These are phyloP conservation scores for Candida oleophila DNA, from an alignment of 805 yeast species.

Conservation along the genomic window DNA sequence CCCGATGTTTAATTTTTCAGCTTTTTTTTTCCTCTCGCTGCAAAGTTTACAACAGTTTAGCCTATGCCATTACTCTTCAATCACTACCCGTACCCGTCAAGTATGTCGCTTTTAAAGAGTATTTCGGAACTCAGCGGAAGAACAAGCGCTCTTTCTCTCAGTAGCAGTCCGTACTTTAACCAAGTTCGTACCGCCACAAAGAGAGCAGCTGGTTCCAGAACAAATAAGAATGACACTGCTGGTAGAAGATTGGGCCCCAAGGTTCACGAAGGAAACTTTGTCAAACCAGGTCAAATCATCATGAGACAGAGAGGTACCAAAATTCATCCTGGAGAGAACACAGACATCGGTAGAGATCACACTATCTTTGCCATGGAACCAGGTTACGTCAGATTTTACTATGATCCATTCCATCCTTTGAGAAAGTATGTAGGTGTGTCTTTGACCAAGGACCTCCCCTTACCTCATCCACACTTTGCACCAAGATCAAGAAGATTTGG, in stretches of 20 bases:
- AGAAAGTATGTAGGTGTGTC: conserved; percentile 90
- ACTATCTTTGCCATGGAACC: conserved; percentile 90
- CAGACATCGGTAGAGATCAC: conserved; percentile 88
- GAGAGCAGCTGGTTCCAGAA: conserved; percentile 92
- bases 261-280: conserved; percentile 74
- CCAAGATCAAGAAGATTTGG: conserved; percentile 89
- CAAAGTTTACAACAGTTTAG: neutral
- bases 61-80: neutral
- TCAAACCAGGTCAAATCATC: conserved; percentile 80
- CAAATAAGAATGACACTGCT: conserved; percentile 89
- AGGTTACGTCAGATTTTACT: conserved; percentile 86
- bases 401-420: conserved; percentile 95
- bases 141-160: neutral
- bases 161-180: neutral
- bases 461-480: conserved; percentile 90
- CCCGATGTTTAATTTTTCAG: neutral
- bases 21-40: neutral
- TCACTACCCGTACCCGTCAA: neutral
- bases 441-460: conserved; percentile 53
- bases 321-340: conserved; percentile 92
- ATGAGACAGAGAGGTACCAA: conserved; percentile 94
- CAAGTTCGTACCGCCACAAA: conserved; percentile 89
- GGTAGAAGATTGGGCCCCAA: conserved; percentile 95
- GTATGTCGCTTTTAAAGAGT: neutral
- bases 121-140: neutral